phyloP scores from a whole-genome alignment of 495 filamentous ascomycete genomes.

The Trichocladium uniseriatum region DNA sequence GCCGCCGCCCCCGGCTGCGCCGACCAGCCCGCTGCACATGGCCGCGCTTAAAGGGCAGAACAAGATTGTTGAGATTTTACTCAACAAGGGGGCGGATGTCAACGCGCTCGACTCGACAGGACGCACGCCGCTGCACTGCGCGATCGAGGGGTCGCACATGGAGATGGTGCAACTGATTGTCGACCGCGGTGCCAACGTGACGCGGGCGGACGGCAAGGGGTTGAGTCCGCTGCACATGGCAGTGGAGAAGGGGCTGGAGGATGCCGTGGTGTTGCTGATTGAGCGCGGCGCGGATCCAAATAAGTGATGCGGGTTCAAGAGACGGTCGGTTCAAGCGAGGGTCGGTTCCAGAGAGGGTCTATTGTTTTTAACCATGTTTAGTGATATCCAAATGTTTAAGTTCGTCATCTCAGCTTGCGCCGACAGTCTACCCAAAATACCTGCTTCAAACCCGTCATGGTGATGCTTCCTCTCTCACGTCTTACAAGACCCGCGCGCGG shows the following conservation, averaged over 20 bases:
- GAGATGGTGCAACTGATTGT: constrained; percentile 17
- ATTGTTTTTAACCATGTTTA: too few species aligned
- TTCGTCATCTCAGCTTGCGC: too few species aligned
- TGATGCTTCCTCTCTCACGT: too few species aligned
- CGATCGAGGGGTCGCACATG: constrained; percentile 18
- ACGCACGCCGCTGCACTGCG: constrained; percentile 25
- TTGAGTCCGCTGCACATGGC: constrained; percentile 17
- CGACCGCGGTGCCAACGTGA: constrained; percentile 17
- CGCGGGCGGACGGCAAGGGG: constrained; percentile 10
- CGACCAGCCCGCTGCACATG: constrained; percentile 22
- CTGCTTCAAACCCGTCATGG: too few species aligned
- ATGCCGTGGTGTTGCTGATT: constrained; percentile 21
- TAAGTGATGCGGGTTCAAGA: too few species aligned
- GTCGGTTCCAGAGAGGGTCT: too few species aligned
- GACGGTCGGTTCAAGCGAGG: too few species aligned
- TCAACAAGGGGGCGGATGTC: constrained; percentile 26
- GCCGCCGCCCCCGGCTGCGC: constrained; percentile 2
- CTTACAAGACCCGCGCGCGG: too few species aligned
- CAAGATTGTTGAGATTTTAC: constrained; percentile 25
- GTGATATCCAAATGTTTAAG: too few species aligned
- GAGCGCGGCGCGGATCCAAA: constrained; percentile 24
- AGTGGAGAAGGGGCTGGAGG: constrained; percentile 24
- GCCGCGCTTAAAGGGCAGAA: constrained; percentile 21
- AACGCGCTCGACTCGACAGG: constrained; percentile 22
- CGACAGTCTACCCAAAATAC: too few species aligned